These are phyloP conservation scores for Zygosaccharomyces pseudobailii DNA, from an alignment of 1,139 yeast species.

Conservation along the genomic window DNA sequence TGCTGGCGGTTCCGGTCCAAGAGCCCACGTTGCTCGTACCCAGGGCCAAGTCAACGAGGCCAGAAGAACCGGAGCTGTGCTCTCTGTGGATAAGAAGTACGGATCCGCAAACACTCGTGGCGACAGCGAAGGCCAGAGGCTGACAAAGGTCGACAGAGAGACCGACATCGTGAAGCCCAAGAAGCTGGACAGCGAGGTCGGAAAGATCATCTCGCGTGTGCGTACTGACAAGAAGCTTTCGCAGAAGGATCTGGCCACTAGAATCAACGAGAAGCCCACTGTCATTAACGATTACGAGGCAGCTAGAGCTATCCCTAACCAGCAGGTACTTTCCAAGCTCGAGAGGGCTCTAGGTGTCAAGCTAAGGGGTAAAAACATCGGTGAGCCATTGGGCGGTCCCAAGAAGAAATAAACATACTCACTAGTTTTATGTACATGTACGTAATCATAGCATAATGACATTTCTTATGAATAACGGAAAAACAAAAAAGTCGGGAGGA, in stretches of 20 bases:
- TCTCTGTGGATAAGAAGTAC: constrained; percentile 91
- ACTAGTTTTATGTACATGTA: background rate
- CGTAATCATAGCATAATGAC: constrained; percentile 2
- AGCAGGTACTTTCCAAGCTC: constrained; percentile 84
- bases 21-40: constrained; percentile 77
- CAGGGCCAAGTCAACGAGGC: constrained; percentile 84
- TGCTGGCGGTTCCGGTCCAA: constrained; percentile 84
- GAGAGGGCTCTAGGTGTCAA: constrained; percentile 94
- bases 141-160: constrained; percentile 87
- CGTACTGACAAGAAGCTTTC: constrained; percentile 86
- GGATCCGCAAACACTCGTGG: constrained; percentile 59
- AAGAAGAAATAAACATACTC: constrained; percentile 35
- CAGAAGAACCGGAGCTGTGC: constrained; percentile 81
- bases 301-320: constrained; percentile 95
- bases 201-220: constrained; percentile 80
- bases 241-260: constrained; percentile 94
- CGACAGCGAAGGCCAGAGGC: constrained; percentile 89
- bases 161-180: constrained; percentile 93
- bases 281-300: constrained; percentile 95
- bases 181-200: constrained; percentile 78
- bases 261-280: constrained; percentile 91
- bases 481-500: background rate
- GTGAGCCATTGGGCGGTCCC: constrained; percentile 64
- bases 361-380: constrained; percentile 93
- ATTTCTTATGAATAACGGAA: background rate